These are phyloP conservation scores for Dipodascus albidus DNA, from an alignment of 805 yeast species.

Conservation along the genomic window DNA sequence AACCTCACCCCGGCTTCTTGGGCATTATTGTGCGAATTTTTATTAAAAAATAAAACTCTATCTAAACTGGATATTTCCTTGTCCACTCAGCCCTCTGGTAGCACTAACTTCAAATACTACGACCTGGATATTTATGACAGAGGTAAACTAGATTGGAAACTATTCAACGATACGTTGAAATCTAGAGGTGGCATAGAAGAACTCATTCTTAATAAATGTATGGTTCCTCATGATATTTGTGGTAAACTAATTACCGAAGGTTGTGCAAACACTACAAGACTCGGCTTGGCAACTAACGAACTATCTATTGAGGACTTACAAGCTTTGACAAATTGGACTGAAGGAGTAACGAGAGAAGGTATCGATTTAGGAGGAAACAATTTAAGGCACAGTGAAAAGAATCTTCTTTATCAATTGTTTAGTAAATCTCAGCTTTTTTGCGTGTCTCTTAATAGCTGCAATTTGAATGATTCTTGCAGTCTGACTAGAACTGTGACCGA, in stretches of 20 bases:
- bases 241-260: slow-evolving; percentile 49
- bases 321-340: slow-evolving; percentile 48
- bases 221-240: slow-evolving; percentile 38
- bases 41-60: slow-evolving; percentile 41
- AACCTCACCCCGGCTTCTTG: slow-evolving; percentile 64
- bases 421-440: background rate
- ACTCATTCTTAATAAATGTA: slow-evolving; percentile 65
- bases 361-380: slow-evolving; percentile 81
- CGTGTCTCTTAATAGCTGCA: slow-evolving; percentile 56
- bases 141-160: slow-evolving; percentile 72
- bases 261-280: slow-evolving; percentile 38
- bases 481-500: slow-evolving; percentile 29
- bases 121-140: slow-evolving; percentile 33
- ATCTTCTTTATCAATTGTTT: slow-evolving; percentile 27
- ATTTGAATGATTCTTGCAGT: slow-evolving; percentile 36
- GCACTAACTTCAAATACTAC: background rate
- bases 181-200: slow-evolving; percentile 72
- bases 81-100: slow-evolving; percentile 2
- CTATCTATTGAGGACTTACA: slow-evolving; percentile 47
- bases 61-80: slow-evolving; percentile 19
- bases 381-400: slow-evolving; percentile 20
- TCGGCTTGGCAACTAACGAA: slow-evolving; percentile 73
- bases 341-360: slow-evolving; percentile 37
- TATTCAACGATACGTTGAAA: slow-evolving; percentile 56
- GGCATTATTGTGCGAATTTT: slow-evolving; percentile 66